These are phyloP conservation scores for Parietaria judaica DNA, from an alignment of 306 rosid genomes.

Conservation along the genomic window DNA sequence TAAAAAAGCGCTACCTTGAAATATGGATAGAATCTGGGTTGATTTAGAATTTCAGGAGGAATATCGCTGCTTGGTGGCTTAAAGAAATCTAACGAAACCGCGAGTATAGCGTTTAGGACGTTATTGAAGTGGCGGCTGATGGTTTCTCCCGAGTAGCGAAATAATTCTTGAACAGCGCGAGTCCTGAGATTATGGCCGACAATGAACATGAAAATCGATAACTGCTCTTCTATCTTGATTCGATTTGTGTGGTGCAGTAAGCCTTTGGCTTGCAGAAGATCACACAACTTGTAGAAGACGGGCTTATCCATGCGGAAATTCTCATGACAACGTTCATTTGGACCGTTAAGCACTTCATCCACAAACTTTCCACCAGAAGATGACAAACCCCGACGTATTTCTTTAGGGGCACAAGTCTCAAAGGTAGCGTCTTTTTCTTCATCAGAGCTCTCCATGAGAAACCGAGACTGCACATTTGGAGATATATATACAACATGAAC, in stretches of 20 bases:
- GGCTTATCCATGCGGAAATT: conserved; percentile 83
- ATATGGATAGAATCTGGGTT: conserved; percentile 79
- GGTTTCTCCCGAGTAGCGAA: conserved; percentile 84
- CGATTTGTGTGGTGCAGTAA: conserved; percentile 77
- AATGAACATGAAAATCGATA: conserved; percentile 84
- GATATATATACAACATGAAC: not conserved
- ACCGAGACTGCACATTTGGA: conserved; percentile 21
- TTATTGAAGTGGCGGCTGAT: conserved; percentile 90
- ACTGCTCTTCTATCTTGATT: conserved; percentile 87
- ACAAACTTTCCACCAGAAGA: conserved; percentile 63
- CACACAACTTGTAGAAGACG: conserved; percentile 73
- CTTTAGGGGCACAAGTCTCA: conserved; percentile 39
- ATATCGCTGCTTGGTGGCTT: conserved; percentile 51
- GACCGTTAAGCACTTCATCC: conserved; percentile 74
- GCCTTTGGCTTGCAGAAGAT: conserved; percentile 76
- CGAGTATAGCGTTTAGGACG: conserved; percentile 73
- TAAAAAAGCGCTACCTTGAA: conserved; percentile 47
- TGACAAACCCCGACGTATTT: conserved; percentile 36
- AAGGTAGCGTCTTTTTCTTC: conserved; percentile 54
- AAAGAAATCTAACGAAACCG: conserved; percentile 66
- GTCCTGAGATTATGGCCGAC: conserved; percentile 79
- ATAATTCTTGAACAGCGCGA: conserved; percentile 83
- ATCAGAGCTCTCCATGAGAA: conserved; percentile 64
- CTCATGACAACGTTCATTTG: conserved; percentile 56
- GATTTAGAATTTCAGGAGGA: conserved; percentile 45